A percentile compares a stretch with the other conserved stretches of the same genome.
phyloP scores from a whole-genome alignment of 139 green algal species.

The Micromonas pusilla region DNA sequence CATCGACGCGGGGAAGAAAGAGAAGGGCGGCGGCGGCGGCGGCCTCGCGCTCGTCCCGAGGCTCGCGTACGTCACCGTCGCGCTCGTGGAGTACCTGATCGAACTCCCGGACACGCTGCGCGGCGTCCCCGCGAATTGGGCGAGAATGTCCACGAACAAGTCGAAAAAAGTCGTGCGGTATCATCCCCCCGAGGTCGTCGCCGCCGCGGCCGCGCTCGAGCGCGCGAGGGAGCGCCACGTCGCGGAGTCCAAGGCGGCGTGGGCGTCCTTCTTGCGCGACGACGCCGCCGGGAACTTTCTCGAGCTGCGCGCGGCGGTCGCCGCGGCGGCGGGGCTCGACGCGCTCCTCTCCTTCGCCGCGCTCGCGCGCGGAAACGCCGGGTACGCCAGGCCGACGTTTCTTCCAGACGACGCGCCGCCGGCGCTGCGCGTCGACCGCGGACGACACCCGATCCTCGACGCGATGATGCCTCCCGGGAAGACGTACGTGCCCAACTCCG shows the following conservation, averaged over 20 bases:
- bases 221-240: constrained; percentile 48
- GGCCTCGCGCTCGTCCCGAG: background rate
- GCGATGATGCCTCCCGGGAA: background rate
- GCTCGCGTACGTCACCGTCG: constrained; percentile 4
- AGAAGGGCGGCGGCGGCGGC: background rate
- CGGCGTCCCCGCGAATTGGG: constrained; percentile 43
- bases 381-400: constrained; percentile 30
- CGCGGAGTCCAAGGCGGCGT: constrained; percentile 44
- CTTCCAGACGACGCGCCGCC: background rate
- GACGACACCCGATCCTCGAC: constrained; percentile 18
- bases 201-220: constrained; percentile 42
- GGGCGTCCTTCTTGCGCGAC: constrained; percentile 46
- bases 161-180: constrained; percentile 71
- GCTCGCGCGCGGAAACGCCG: constrained; percentile 40
- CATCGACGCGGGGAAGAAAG: background rate
- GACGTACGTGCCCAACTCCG: constrained; percentile 16
- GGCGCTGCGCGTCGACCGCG: background rate
- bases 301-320: constrained; percentile 46
- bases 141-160: constrained; percentile 41
- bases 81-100: constrained; percentile 18
- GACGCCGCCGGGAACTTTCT: constrained; percentile 45
- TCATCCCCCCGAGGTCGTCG: constrained; percentile 56
- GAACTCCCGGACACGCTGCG: background rate
- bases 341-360: constrained; percentile 60
- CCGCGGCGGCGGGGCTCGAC: constrained; percentile 65